Conservation (phyloP, 371 early-diverging fungal genomes). For the Mortierella sp. region DNA sequence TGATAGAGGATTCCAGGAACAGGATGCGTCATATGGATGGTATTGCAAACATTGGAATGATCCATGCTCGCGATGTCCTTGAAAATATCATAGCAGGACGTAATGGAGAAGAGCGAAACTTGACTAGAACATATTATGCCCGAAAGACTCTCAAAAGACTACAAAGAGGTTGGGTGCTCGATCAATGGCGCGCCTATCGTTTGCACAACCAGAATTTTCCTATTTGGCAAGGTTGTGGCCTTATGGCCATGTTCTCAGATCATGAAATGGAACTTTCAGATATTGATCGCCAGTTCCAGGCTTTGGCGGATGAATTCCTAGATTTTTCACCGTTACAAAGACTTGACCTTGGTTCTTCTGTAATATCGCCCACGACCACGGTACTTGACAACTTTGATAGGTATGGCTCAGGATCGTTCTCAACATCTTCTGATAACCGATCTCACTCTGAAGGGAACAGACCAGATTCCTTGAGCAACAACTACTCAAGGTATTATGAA, state of each 20-base stretch:
- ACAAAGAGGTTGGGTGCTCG: slow-evolving; percentile 50
- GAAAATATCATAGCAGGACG: slow-evolving; percentile 38
- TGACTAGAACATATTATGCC: slow-evolving; percentile 46
- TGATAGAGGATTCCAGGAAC: slow-evolving; percentile 46
- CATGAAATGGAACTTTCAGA: slow-evolving; percentile 34
- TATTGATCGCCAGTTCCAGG: slow-evolving; percentile 43
- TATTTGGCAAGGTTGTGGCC: slow-evolving; percentile 52
- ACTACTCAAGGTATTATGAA: slow-evolving; percentile 18
- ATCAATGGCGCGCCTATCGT: slow-evolving; percentile 52
- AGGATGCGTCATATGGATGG: slow-evolving; percentile 54
- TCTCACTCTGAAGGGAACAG: not conserved
- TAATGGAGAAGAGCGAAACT: slow-evolving; percentile 28
- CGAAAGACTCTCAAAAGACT: slow-evolving; percentile 40
- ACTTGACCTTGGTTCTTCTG: not conserved
- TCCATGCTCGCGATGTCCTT: slow-evolving; percentile 51
- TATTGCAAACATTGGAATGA: slow-evolving; percentile 43
- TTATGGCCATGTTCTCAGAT: slow-evolving; percentile 54
- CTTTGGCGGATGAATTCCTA: slow-evolving; percentile 44
- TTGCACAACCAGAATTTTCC: slow-evolving; percentile 35
- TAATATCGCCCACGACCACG: not conserved
- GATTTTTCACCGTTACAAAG: slow-evolving; percentile 22
- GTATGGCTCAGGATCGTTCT: slow-evolving; percentile 7
- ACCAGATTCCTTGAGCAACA: not conserved
- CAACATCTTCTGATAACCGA: not conserved
- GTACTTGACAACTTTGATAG: slow-evolving; percentile 1